phyloP scores from a whole-genome alignment of 2,329 filamentous ascomycete species.

The Arthrobotrys entomopaga region DNA sequence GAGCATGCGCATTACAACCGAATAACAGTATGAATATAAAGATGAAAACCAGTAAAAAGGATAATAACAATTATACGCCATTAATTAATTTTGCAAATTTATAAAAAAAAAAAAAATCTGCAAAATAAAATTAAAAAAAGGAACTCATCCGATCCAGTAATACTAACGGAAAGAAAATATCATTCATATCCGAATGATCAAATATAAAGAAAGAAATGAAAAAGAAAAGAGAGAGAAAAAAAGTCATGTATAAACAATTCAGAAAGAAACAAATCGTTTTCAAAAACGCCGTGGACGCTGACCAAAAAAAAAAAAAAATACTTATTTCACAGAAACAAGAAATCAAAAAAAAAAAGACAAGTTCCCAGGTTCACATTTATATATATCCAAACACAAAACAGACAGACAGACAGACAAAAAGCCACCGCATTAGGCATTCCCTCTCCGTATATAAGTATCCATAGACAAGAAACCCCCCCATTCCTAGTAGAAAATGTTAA shows the following conservation, averaged over 20 bases:
- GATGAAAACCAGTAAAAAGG: background rate
- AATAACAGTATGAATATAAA: constrained; percentile 10
- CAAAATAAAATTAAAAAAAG: constrained; percentile 5
- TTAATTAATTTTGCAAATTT: constrained; percentile 22
- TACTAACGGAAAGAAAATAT: constrained; percentile 1
- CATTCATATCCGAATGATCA: background rate
- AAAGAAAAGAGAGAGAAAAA: constrained; percentile 1
- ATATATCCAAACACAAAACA: constrained; percentile 23
- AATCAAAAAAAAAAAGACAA: constrained; percentile 23
- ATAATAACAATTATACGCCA: constrained; percentile 1
- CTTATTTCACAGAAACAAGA: background rate
- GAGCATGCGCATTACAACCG: constrained; percentile 5
- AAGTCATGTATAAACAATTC: constrained; percentile 16
- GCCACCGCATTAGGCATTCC: constrained; percentile 23
- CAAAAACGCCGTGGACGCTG: constrained; percentile 50
- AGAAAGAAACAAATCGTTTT: background rate
- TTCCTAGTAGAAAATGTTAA: background rate
- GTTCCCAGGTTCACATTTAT: constrained; percentile 11
- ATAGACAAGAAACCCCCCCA: background rate
- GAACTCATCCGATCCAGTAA: background rate
- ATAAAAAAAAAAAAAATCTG: background rate
- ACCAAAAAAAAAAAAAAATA: constrained; percentile 16
- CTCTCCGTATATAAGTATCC: background rate
- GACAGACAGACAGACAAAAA: constrained; percentile 32
- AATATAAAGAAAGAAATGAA: background rate